Evolutionary conservation across 257 asterid species (phyloP).

Genomic region (Solanum okadae): DNA sequence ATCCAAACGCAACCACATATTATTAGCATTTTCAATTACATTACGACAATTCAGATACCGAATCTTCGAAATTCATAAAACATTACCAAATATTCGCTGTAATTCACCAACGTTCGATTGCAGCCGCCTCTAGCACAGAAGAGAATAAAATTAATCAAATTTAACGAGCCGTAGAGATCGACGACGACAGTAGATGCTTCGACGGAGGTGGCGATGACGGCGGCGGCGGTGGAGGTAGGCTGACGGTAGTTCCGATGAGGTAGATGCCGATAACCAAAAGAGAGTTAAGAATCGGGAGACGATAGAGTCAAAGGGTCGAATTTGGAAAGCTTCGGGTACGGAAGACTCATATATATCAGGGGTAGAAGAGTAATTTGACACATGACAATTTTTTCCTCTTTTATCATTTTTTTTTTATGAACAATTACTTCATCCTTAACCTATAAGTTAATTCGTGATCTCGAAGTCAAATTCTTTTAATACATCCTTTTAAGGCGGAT

Average conservation of each 20-base stretch:
- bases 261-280: not conserved
- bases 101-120: not conserved
- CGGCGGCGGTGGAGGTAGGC: not conserved
- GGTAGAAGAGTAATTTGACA: not conserved
- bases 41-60: not conserved
- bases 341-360: not conserved
- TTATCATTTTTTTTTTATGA: not conserved
- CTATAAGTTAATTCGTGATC: not conserved
- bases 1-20: not conserved
- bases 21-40: not conserved
- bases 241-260: not conserved
- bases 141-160: not conserved
- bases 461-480: not conserved
- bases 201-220: not conserved
- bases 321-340: not conserved
- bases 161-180: not conserved
- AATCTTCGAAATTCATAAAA: not conserved
- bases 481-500: not conserved
- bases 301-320: constrained; percentile 4
- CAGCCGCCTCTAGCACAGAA: not conserved
- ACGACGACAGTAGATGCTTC: not conserved
- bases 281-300: not conserved
- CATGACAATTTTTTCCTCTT: not conserved
- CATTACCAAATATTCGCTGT: not conserved
- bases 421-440: not conserved